Evolutionary conservation across 306 rosid genomes (phyloP).

Genomic region (Leucaena leucocephala): DNA sequence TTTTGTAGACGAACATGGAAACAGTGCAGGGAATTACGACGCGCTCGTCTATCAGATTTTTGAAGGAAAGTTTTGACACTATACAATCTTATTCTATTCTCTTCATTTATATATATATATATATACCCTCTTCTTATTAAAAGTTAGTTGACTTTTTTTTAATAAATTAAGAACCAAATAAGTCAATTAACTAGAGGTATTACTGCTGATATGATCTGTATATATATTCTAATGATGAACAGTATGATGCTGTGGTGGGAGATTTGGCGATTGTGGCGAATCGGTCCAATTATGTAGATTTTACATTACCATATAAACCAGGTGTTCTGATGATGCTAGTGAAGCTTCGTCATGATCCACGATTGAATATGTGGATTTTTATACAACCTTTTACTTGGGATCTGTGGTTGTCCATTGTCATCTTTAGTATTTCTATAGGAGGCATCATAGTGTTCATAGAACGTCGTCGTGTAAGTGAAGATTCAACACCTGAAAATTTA

Average conservation of each 20-base stretch:
- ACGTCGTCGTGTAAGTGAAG: not conserved
- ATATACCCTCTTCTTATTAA: too few species aligned
- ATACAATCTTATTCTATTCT: not conserved
- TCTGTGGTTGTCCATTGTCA: slow-evolving; percentile 15
- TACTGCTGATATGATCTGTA: not conserved
- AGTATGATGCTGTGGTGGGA: slow-evolving; percentile 32
- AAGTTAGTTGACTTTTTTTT: too few species aligned
- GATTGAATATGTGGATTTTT: slow-evolving; percentile 30
- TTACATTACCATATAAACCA: slow-evolving; percentile 18
- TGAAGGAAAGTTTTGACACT: not conserved
- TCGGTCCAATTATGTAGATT: slow-evolving; percentile 24
- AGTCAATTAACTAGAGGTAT: too few species aligned
- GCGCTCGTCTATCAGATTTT: not conserved
- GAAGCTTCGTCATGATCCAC: not conserved
- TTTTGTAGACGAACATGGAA: not conserved
- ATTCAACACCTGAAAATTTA: not conserved
- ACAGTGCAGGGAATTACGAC: slow-evolving; percentile 1
- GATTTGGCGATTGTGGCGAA: slow-evolving; percentile 20
- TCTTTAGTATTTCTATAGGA: not conserved
- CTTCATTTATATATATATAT: too few species aligned
- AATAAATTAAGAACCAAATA: too few species aligned
- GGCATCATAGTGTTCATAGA: not conserved
- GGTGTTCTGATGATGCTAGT: slow-evolving; percentile 8
- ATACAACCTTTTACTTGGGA: slow-evolving; percentile 33
- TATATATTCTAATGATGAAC: too few species aligned